Conservation (phyloP, 768 basidiomycete species). For the Gloeophyllum trabeum region DNA sequence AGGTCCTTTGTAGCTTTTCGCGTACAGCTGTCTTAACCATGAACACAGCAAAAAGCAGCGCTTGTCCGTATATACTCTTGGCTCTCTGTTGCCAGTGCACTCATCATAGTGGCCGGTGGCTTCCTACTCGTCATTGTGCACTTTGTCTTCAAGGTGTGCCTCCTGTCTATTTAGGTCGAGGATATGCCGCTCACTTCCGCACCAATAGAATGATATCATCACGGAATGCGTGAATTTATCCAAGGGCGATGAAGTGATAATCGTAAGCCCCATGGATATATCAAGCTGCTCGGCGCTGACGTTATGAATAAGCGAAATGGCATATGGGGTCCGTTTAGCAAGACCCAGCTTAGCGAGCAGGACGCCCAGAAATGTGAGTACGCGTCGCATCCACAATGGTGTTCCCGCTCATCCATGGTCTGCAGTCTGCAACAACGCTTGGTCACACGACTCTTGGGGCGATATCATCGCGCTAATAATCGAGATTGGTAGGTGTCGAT, state of each 20-base stretch:
- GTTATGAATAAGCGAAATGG: constrained; percentile 11
- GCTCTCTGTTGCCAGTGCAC: constrained; percentile 31
- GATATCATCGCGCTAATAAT: constrained; percentile 56
- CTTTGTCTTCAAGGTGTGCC: constrained; percentile 52
- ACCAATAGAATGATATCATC: constrained; percentile 42
- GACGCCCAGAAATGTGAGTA: constrained; percentile 7
- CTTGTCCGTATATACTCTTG: constrained; percentile 48
- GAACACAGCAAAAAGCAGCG: constrained; percentile 37
- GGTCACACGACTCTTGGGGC: constrained; percentile 55
- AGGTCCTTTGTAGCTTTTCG: constrained; percentile 13
- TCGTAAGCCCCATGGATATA: constrained; percentile 21
- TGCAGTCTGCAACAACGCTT: constrained; percentile 51
- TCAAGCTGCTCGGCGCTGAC: background rate
- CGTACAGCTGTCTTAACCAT: constrained; percentile 2
- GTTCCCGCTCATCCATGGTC: constrained; percentile 2
- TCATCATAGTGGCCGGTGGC: constrained; percentile 39
- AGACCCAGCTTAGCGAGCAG: constrained; percentile 1
- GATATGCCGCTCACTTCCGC: constrained; percentile 1
- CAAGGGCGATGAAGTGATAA: constrained; percentile 18
- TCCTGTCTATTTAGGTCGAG: background rate
- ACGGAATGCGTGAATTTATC: constrained; percentile 35
- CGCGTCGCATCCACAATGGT: background rate
- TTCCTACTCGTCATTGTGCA: constrained; percentile 51
- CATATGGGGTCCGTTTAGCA: constrained; percentile 17
- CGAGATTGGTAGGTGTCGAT: constrained; percentile 36